A percentile compares a stretch with the other conserved stretches of the same genome.
phyloP scores from a whole-genome alignment of 768 basidiomycete species.

The Guyanaporus albipodus region DNA sequence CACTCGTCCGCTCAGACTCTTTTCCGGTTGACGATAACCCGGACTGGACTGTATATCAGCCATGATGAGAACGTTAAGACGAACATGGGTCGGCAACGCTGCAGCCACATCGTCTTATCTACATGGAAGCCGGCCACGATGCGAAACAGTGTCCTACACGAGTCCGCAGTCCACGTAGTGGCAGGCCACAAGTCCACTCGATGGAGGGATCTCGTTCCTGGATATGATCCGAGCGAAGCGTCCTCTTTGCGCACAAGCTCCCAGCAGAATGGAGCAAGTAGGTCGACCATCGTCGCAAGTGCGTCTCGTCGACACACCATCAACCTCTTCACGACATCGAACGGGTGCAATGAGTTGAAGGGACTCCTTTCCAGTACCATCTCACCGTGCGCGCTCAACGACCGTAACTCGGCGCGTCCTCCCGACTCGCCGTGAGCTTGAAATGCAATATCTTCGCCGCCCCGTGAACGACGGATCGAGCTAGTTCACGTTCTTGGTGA shows the following conservation, averaged over 20 bases:
- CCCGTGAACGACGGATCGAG: constrained; percentile 7
- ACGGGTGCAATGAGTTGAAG: too few relatives aligned
- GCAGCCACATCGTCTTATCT: background rate
- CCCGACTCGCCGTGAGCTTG: too few relatives aligned
- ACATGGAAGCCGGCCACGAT: constrained; percentile 4
- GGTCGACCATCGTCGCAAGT: background rate
- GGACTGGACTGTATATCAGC: background rate
- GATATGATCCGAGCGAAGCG: too few relatives aligned
- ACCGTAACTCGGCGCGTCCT: background rate
- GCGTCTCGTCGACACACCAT: too few relatives aligned
- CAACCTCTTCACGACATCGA: too few relatives aligned
- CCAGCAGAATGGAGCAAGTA: constrained; percentile 1
- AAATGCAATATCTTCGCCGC: background rate
- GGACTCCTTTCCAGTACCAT: too few relatives aligned
- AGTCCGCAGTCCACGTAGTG: background rate
- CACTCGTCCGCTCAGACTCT: constrained; percentile 1
- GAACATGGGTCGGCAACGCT: constrained; percentile 3
- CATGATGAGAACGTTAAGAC: background rate
- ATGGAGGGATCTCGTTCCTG: constrained; percentile 1
- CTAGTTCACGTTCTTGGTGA: background rate
- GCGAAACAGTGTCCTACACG: background rate
- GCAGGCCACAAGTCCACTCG: background rate
- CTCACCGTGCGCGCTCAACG: background rate
- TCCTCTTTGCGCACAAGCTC: too few relatives aligned
- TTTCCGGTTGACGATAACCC: constrained; percentile 4